Conservation (phyloP, 2,329 filamentous ascomycete genomes). For the Phaeosphaeriaceae sp. region DNA sequence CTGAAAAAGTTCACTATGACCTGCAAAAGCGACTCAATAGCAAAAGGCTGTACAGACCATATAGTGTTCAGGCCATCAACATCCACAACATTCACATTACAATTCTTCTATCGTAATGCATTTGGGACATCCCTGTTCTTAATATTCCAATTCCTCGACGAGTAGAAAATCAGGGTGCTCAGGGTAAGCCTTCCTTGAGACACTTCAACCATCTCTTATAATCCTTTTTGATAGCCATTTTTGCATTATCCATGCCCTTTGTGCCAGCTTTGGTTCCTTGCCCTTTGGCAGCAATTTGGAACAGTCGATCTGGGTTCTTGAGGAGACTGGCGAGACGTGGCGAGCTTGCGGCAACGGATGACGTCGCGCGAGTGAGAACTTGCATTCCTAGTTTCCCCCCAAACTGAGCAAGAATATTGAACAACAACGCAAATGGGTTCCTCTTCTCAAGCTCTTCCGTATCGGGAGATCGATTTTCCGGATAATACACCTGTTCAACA, state of each 20-base stretch:
- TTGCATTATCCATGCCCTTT: constrained; percentile 10
- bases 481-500: no score
- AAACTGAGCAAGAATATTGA: constrained; percentile 4
- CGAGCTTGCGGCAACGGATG: constrained; percentile 1
- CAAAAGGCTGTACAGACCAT: no score
- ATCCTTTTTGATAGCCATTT: constrained; percentile 1
- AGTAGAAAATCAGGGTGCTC: no score
- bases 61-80: no score
- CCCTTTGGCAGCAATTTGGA: constrained; percentile 8
- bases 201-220: constrained; percentile 7
- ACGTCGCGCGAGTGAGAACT: constrained; percentile 3
- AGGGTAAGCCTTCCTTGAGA: constrained; percentile 4
- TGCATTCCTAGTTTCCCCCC: constrained; percentile 1
- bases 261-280: constrained; percentile 3
- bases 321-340: constrained; percentile 1
- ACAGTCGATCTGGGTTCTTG: constrained; percentile 6
- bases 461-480: background rate
- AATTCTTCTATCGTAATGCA: no score
- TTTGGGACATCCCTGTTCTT: no score
- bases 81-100: no score
- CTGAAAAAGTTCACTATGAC: no score
- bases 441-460: constrained; percentile 1
- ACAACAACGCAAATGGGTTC: constrained; percentile 4
- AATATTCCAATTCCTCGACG: no score
- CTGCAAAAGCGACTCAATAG: no score